Base-by-base conservation (phyloP, 208 protist genomes). In the Acanthamoeba royreba region DNA sequence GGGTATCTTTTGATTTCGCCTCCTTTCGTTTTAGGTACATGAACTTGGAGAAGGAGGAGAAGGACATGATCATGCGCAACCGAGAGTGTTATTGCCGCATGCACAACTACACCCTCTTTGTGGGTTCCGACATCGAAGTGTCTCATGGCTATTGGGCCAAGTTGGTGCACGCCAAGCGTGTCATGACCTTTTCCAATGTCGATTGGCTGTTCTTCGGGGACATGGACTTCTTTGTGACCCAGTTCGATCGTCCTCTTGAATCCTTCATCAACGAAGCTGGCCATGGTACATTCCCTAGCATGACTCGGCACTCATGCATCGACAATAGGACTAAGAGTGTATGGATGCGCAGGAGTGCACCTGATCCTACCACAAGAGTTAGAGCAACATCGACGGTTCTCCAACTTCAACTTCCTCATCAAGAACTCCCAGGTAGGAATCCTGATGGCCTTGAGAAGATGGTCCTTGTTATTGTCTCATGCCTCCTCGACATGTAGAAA, bases 391-490 rank as follows among this genome's bases (percentile, higher is more conserved):
- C 2, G 77, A 2, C 2, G 19, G 2, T 86, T 53, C 31, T 86
- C 77, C 77, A 86, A 86, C 42, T 86, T 86, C 25, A 55, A 58
- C 45, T 86, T 86, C 42, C 38, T 86, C n/a, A 33, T 86, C 47
- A 45, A 52, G 47, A 86, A 86, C 31, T 86, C 77, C 1, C 17
- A 74, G 3, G 63, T 74, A n/a, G n/a, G n/a, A n/a, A n/a, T n/a
- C n/a, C n/a, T n/a, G n/a, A n/a, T n/a, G n/a, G n/a, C n/a, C n/a
- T n/a, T n/a, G n/a, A n/a, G n/a, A n/a, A n/a, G n/a, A n/a, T n/a
- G n/a, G n/a, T n/a, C n/a, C n/a, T n/a, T n/a, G n/a, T n/a, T 61
- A 3, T 22, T n/a, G 11, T 13, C n/a, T n/a, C n/a, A n/a, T n/a
- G 11, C 7, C 53, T 61, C 53, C 2, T 2, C 5, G 25, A 61